phyloP scores from a whole-genome alignment of 2,329 filamentous ascomycete genomes.

The Clarireedia paspali region DNA sequence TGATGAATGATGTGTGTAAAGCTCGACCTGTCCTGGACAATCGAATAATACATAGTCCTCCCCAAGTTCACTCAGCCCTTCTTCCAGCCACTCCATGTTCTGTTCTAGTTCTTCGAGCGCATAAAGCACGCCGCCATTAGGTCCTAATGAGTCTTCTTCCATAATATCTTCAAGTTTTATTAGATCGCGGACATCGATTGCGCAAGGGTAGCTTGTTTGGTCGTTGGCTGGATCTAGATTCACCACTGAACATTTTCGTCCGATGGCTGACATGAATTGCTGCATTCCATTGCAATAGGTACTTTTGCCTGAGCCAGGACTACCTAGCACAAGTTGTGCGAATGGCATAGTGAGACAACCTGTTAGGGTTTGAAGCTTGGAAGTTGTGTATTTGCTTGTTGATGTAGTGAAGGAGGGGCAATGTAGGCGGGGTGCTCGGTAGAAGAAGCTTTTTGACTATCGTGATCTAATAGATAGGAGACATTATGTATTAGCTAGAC shows the following conservation, averaged over 20 bases:
- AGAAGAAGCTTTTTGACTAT: too few species aligned
- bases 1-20: slow-evolving; percentile 92
- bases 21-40: slow-evolving; percentile 92
- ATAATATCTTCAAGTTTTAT: slow-evolving; percentile 93
- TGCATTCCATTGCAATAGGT: slow-evolving; percentile 99
- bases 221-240: slow-evolving; percentile 98
- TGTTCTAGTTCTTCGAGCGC: slow-evolving; percentile 91
- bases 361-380: background rate
- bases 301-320: slow-evolving; percentile 90
- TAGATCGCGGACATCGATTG: slow-evolving; percentile 82
- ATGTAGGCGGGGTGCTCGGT: slow-evolving; percentile 2
- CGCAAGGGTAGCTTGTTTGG: slow-evolving; percentile 77
- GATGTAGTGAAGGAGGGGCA: background rate
- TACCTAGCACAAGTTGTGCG: slow-evolving; percentile 70
- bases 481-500: background rate
- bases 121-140: slow-evolving; percentile 88
- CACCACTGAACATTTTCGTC: slow-evolving; percentile 86
- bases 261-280: slow-evolving; percentile 94
- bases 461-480: too few species aligned
- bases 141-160: slow-evolving; percentile 80
- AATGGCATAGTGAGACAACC: slow-evolving; percentile 26
- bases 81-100: slow-evolving; percentile 87
- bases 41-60: slow-evolving; percentile 95
- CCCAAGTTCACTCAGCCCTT: slow-evolving; percentile 68
- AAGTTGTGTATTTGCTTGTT: background rate